Conservation (phyloP, 495 filamentous ascomycete genomes). For the Hyphodiscus hymeniophilus region DNA sequence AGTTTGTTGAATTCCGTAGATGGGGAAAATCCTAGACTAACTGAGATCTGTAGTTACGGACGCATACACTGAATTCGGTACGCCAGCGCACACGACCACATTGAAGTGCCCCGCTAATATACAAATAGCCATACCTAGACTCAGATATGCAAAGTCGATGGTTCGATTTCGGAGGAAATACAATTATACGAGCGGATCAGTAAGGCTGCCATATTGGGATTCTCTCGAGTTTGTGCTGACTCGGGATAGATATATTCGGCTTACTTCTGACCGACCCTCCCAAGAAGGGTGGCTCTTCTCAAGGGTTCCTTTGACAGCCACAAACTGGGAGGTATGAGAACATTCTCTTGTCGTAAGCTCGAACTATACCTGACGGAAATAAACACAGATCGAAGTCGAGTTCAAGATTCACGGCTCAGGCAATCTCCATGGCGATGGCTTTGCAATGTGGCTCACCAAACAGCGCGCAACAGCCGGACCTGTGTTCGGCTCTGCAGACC, state of each 20-base stretch:
- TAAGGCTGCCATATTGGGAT: slow-evolving; percentile 33
- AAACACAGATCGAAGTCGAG: slow-evolving; percentile 72
- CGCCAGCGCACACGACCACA: slow-evolving; percentile 16
- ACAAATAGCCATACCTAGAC: slow-evolving; percentile 79
- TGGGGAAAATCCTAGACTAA: slow-evolving; percentile 5
- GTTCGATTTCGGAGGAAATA: slow-evolving; percentile 98
- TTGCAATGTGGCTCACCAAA: slow-evolving; percentile 98
- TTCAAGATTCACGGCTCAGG: slow-evolving; percentile 83
- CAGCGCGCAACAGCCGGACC: slow-evolving; percentile 72
- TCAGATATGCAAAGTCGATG: slow-evolving; percentile 98
- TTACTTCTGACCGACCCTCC: slow-evolving; percentile 83
- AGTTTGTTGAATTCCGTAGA: slow-evolving; percentile 25
- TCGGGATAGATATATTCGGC: slow-evolving; percentile 68
- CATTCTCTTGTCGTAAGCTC: neutral
- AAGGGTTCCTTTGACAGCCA: slow-evolving; percentile 87
- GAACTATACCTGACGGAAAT: neutral
- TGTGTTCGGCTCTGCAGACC: slow-evolving; percentile 83
- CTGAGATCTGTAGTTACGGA: slow-evolving; percentile 52
- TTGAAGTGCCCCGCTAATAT: slow-evolving; percentile 10
- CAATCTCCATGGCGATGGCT: slow-evolving; percentile 87
- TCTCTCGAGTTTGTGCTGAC: neutral
- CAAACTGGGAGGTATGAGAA: slow-evolving; percentile 82
- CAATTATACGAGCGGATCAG: slow-evolving; percentile 87
- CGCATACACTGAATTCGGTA: slow-evolving; percentile 59
- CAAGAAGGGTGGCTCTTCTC: slow-evolving; percentile 92